Percentiles rank a stretch among this genome's conserved stretches.
These are phyloP conservation scores for Ceriops decandra DNA, from an alignment of 345 rosid genomes.

Conservation along the genomic window DNA sequence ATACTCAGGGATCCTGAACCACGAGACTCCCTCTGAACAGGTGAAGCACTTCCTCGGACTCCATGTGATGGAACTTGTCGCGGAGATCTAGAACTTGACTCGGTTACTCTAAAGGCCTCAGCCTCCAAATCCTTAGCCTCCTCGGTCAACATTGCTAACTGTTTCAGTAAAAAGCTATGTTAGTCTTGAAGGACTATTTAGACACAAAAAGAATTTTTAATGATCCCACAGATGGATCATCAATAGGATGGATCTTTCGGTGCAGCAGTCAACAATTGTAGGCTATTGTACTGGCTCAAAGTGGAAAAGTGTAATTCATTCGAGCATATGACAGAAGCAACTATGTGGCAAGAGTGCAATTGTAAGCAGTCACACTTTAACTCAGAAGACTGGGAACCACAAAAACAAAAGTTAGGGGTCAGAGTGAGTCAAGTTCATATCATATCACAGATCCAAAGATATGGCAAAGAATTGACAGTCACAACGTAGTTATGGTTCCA, in stretches of 20 bases:
- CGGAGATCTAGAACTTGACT: constrained; percentile 22
- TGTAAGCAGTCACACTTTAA: too few species aligned
- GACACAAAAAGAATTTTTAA: not conserved
- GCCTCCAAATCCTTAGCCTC: constrained; percentile 67
- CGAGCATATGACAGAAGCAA: too few species aligned
- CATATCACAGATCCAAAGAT: too few species aligned
- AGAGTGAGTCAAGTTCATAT: too few species aligned
- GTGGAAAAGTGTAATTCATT: too few species aligned
- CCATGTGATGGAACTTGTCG: constrained; percentile 9
- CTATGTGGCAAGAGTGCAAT: too few species aligned
- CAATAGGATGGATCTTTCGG: not conserved
- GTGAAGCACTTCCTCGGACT: not conserved
- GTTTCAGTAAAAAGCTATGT: not conserved
- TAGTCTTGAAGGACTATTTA: not conserved
- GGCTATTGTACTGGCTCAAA: too few species aligned
- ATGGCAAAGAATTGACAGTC: too few species aligned
- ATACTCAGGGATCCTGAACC: not conserved
- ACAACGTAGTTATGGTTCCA: too few species aligned
- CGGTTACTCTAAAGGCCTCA: constrained; percentile 41
- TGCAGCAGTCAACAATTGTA: too few species aligned
- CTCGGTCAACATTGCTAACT: constrained; percentile 34
- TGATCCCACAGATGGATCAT: not conserved
- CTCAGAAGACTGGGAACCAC: too few species aligned
- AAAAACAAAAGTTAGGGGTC: too few species aligned
- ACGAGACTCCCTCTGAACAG: not conserved